Base-by-base conservation (phyloP, 1,284 basidiomycete genomes). In the Puccinia brachypodii region DNA sequence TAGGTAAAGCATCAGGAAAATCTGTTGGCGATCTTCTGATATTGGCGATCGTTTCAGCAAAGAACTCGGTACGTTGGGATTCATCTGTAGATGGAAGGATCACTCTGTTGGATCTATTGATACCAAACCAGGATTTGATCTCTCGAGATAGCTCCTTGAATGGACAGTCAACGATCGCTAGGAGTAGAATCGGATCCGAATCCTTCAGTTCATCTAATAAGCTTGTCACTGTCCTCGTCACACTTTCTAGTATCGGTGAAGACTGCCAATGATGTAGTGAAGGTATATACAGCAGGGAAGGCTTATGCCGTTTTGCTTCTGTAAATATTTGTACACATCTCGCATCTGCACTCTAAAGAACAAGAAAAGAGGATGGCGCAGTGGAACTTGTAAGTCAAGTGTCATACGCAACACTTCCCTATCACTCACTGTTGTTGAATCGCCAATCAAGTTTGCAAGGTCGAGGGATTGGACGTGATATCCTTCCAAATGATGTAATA, bases 251-350 rank as follows among this genome's bases (percentile, higher is more conserved):
- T 11, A 99, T 90, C 0, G 94, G 91, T 0, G 91, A 88, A 76
- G 93, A 92, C 33, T 66, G 47, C 96, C 96, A 99, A 8, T 92
- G 91, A 0, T 91, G 86, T 0, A 99, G 89, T 0, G 94, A 93
- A 0, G 96, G 97, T 68, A 99, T 94, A 87, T 95, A 99, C 72
- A 99, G 90, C 60, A 99, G 92, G 0, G 95, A 96, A 0, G 97
- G 97, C 85, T 98, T 96, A 86, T 98, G 94, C 40, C 97, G 91
- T 86, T 98, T 98, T 0, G 97, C 97, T 87, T 99, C 97, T 25
- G 96, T 90, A 85, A 99, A 98, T n/a, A 98, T 89, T 84, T 98
- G 96, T 1, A 98, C 94, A 80, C 98, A 92, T 1, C 93, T 92
- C 0, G 96, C 93, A 87, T 99, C 97, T 2, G 92, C 89, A 3